Base-by-base conservation (phyloP, 192 early-diverging fungal genomes). In the Pilobolus umbonatus region DNA sequence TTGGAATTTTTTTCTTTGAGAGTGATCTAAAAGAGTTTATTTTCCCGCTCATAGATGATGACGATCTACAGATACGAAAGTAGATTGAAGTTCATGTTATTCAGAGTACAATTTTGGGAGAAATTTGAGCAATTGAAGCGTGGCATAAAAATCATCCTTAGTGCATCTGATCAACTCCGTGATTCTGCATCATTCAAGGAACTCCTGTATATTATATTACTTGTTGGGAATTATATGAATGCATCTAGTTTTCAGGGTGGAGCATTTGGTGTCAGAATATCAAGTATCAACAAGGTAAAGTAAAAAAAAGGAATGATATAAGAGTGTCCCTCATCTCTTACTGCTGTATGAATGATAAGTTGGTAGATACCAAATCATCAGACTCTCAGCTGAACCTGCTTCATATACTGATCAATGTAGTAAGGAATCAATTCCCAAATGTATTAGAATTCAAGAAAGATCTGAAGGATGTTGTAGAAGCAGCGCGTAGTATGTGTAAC, bases 191-290 rank as follows among this genome's bases (percentile, higher is more conserved):
- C 79, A 59, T 85, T 91, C 45, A 83, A 82, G 56, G 78, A 88
- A 46, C 61, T 91, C 12, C 73, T 91, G 15, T 75, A 85, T 29
- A 34, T 89, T 24, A 85, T 89, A 45, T 70, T 92, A 32, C 77
- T 85, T 21, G 69, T 92, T 19, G 89, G 89, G 39, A 92, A 92
- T 71, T 92, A 80, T 68, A 92, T 92, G 89, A 92, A 92, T 60
- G 84, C 82, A 0, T 71, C 73, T 0, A 79, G 84, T 4, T 77
- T 85, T 61, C 84, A 88, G 40, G 90, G 90, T 19, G 89, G 87
- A 9, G 90, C 90, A 1, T 91, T 85, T 75, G 90, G 90, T 10
- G 84, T 89, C 54, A 85, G 81, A 61, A 88, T 92, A 55, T 68
- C 79, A 14, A 88, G 88, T 77, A 80, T 92, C 15, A 89, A 88